Base-by-base conservation (phyloP, 2,329 filamentous ascomycete genomes). In the Phyllosticta ampelicida region DNA sequence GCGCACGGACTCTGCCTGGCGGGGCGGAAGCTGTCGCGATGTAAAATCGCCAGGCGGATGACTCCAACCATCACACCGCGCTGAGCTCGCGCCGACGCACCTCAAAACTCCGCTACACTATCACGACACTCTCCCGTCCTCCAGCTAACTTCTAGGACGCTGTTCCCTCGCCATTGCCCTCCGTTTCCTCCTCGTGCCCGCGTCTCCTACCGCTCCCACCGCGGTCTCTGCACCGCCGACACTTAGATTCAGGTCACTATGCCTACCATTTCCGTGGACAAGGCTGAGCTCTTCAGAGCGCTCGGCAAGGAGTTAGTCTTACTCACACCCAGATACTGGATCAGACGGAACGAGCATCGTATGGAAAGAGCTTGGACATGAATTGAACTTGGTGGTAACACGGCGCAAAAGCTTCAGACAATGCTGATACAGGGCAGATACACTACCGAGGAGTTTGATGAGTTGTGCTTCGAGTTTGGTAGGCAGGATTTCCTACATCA, bases 391-490 rank as follows among this genome's bases (percentile, higher is more conserved):
- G 3, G 49, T 9, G 49, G 21, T 8, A 18, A 16, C 18, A 26
- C 18, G 21, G 49, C 49, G 49, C 9, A 50, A 51, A 51, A 21
- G n/a, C 51, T 29, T 26, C 30, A 36, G 48, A 4, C 44, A 53
- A 4, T 48, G 48, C 57, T 59, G 57, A 59, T 13, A 13, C 18
- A 18, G 29, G 9, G 28, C 20, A 91, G 87, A 65, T 92, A 89
- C 74, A 96, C 92, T 58, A 94, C 89, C 63, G 84, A 95, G 67
- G 89, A 95, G 70, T 99, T 99, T 70, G 94, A 99, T 74, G 88
- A 95, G 70, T 80, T 99, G 66, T 97, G 94, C 75, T 99, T 99
- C 81, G 92, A 99, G 69, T 99, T 96, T 71, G 91, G 91, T 77
- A 72, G 63, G 73, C 59, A 54, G 51, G 28, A 44, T 50, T 54